Percentiles rank a stretch among this genome's conserved stretches.
These are phyloP conservation scores for Diplodia scrobiculata DNA, from an alignment of 2,329 filamentous ascomycete genomes.

Conservation along the genomic window DNA sequence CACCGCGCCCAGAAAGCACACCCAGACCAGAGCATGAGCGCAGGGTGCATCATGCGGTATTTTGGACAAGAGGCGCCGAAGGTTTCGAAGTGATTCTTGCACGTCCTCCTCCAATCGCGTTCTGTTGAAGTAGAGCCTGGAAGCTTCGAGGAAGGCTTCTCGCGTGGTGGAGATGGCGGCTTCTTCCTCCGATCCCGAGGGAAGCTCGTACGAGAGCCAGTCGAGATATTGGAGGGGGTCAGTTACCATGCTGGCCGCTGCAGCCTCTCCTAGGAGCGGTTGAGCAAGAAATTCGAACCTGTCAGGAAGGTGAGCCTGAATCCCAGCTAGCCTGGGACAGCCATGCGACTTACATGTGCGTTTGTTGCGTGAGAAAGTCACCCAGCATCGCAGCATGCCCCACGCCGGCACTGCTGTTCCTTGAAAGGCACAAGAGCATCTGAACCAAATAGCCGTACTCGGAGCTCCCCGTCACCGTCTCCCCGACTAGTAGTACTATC, in stretches of 20 bases:
- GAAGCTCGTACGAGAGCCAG: constrained; percentile 31
- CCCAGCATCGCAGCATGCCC: background rate
- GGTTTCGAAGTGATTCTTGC: background rate
- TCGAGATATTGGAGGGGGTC: constrained; percentile 30
- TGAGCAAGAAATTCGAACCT: constrained; percentile 34
- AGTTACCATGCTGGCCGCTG: constrained; percentile 30
- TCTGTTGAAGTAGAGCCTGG: constrained; percentile 21
- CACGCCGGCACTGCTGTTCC: background rate
- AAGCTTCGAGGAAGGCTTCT: constrained; percentile 12
- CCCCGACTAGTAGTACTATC: constrained; percentile 46
- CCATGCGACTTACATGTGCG: constrained; percentile 6
- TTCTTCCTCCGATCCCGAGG: constrained; percentile 6
- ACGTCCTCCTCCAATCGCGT: background rate
- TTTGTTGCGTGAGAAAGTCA: constrained; percentile 29
- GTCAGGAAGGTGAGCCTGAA: background rate
- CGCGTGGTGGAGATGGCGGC: constrained; percentile 30
- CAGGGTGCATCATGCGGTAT: constrained; percentile 31
- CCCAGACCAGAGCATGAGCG: constrained; percentile 34
- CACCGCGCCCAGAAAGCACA: constrained; percentile 34
- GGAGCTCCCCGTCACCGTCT: constrained; percentile 48
- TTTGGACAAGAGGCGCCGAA: constrained; percentile 25
- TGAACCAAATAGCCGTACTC: constrained; percentile 46
- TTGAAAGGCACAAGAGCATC: constrained; percentile 42
- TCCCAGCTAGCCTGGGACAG: too few species aligned
- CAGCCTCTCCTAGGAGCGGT: constrained; percentile 32